Percentiles rank a stretch among this genome's conserved stretches.
Evolutionary conservation across 768 basidiomycete species (phyloP).

Genomic region (Phanerodontia chrysosporium): DNA sequence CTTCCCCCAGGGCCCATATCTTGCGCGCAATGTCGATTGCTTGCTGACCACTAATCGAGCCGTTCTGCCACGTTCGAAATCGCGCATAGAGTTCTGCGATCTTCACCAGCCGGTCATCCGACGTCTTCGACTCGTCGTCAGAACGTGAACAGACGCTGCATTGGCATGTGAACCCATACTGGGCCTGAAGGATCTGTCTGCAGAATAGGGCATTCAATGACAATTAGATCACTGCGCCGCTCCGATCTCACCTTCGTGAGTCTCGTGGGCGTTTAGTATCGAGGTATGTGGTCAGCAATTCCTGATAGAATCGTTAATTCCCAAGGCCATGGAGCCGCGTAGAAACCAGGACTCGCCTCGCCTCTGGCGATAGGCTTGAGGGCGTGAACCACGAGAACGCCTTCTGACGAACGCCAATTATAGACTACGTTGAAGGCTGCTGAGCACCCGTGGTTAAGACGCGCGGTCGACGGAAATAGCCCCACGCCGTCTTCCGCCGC

Average conservation of each 20-base stretch:
- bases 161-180: constrained; percentile 56
- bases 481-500: constrained; percentile 46
- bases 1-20: constrained; percentile 56
- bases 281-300: constrained; percentile 59
- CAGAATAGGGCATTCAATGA: not conserved
- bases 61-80: constrained; percentile 47
- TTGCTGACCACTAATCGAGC: constrained; percentile 41
- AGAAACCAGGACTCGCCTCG: constrained; percentile 34
- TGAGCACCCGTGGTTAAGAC: constrained; percentile 67
- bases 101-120: constrained; percentile 44
- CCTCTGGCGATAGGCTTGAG: constrained; percentile 49
- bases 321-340: not conserved
- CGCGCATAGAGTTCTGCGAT: constrained; percentile 43
- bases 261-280: constrained; percentile 50
- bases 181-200: constrained; percentile 45
- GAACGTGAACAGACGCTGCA: constrained; percentile 58
- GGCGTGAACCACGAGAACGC: constrained; percentile 51
- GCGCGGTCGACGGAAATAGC: constrained; percentile 64
- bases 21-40: constrained; percentile 43
- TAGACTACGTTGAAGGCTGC: constrained; percentile 66
- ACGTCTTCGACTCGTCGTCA: constrained; percentile 40
- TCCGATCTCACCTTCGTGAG: constrained; percentile 42
- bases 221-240: not conserved
- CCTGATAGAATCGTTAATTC: constrained; percentile 31
- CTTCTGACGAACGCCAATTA: constrained; percentile 49